Evolutionary conservation across 495 filamentous ascomycete species (phyloP).

Genomic region (Penicillium salamii): DNA sequence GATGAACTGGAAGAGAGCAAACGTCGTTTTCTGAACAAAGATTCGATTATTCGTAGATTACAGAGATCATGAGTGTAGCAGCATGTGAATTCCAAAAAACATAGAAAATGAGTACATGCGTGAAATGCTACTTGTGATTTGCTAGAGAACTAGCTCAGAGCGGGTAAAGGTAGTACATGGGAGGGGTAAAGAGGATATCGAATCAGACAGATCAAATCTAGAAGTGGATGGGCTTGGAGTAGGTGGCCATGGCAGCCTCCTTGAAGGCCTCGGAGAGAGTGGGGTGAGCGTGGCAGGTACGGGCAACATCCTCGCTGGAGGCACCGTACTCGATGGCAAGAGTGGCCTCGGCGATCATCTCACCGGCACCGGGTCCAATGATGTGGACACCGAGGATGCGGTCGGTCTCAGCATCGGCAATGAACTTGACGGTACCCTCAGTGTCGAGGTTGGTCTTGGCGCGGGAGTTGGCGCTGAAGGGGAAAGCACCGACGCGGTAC

Average conservation of each 20-base stretch:
- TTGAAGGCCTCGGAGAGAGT: slow-evolving; percentile 98
- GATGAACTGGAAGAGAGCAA: background rate
- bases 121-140: slow-evolving; percentile 42
- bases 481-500: slow-evolving; percentile 90
- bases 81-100: slow-evolving; percentile 9
- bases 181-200: slow-evolving; percentile 25
- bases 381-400: slow-evolving; percentile 94
- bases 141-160: slow-evolving; percentile 44
- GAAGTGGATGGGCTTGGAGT: slow-evolving; percentile 95
- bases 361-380: slow-evolving; percentile 90
- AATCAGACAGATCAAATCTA: slow-evolving; percentile 45
- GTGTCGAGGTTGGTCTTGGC: slow-evolving; percentile 99
- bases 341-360: slow-evolving; percentile 99
- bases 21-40: background rate
- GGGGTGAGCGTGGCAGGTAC: slow-evolving; percentile 96
- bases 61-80: background rate
- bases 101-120: slow-evolving; percentile 41
- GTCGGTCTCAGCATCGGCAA: slow-evolving; percentile 95
- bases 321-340: slow-evolving; percentile 96
- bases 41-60: background rate
- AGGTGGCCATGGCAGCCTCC: slow-evolving; percentile 98
- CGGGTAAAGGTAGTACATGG: slow-evolving; percentile 36
- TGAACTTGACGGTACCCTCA: slow-evolving; percentile 95
- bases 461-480: slow-evolving; percentile 94
- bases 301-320: slow-evolving; percentile 88